These are phyloP conservation scores for Chaetomiaceae sp. DNA, from an alignment of 2,329 filamentous ascomycete species.

Conservation along the genomic window DNA sequence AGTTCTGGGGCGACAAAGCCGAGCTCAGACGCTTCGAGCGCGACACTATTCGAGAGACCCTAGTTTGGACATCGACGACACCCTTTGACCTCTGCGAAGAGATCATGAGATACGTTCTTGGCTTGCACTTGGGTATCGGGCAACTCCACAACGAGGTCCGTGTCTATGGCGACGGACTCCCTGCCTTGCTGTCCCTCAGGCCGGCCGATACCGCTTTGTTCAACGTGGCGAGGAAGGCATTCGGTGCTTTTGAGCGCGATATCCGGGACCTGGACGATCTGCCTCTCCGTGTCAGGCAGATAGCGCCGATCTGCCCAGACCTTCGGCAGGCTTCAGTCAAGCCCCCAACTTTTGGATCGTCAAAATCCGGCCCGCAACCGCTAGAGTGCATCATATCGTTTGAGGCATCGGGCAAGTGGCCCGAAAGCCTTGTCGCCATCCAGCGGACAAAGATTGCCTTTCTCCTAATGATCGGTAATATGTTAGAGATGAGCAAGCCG, in stretches of 20 bases:
- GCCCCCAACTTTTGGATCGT: conserved; percentile 44
- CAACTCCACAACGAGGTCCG: conserved; percentile 47
- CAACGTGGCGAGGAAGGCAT: conserved; percentile 63
- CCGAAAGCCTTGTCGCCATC: conserved; percentile 83
- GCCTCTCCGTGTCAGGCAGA: conserved; percentile 78
- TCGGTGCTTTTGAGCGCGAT: conserved; percentile 69
- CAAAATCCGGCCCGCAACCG: conserved; percentile 46
- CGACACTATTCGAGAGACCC: conserved; percentile 85
- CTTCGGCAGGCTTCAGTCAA: conserved; percentile 69
- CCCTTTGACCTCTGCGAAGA: conserved; percentile 69
- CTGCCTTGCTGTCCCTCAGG: conserved; percentile 44
- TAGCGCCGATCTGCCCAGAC: conserved; percentile 67
- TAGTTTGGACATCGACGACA: conserved; percentile 72
- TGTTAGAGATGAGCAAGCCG: conserved; percentile 57
- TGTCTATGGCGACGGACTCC: conserved; percentile 49
- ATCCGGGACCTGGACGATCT: conserved; percentile 75
- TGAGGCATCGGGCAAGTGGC: conserved; percentile 90
- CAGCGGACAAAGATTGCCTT: conserved; percentile 94
- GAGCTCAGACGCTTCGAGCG: conserved; percentile 94
- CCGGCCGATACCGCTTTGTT: conserved; percentile 56
- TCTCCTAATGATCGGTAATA: conserved; percentile 67
- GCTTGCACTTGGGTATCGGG: conserved; percentile 61
- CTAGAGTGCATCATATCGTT: conserved; percentile 85
- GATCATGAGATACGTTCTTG: conserved; percentile 68
- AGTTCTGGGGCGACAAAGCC: conserved; percentile 92